Evolutionary conservation across 2,329 filamentous ascomycete genomes (phyloP).

Genomic region (Dactylellina cionopaga): DNA sequence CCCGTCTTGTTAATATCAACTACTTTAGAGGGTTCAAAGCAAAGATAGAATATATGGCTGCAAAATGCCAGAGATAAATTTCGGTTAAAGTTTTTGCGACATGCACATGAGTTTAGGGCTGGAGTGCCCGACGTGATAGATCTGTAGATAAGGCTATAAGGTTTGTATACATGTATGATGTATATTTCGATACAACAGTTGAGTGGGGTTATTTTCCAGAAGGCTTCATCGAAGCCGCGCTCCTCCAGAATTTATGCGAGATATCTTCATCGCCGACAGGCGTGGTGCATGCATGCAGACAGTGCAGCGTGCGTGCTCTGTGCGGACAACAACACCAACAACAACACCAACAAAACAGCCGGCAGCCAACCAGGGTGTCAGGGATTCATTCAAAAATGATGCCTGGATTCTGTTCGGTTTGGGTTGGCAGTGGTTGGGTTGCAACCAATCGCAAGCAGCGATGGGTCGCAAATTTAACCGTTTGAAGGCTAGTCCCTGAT

Average conservation of each 20-base stretch:
- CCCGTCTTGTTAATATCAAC: too few relatives aligned
- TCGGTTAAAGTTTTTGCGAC: too few relatives aligned
- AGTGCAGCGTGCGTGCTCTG: too few relatives aligned
- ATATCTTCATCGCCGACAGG: conserved; percentile 26
- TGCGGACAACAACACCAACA: background rate
- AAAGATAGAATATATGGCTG: too few relatives aligned
- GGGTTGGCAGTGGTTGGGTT: background rate
- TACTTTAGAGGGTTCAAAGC: too few relatives aligned
- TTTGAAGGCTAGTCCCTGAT: conserved; percentile 39
- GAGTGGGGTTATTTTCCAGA: conserved; percentile 19
- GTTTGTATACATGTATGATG: background rate
- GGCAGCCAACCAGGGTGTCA: too few relatives aligned
- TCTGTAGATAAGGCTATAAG: too few relatives aligned
- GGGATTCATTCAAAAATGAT: too few relatives aligned
- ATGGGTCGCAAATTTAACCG: conserved; percentile 39
- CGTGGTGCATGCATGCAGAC: conserved; percentile 39
- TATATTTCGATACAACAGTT: background rate
- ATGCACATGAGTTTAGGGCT: conserved; percentile 30
- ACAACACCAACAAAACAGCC: background rate
- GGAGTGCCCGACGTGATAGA: conserved; percentile 4
- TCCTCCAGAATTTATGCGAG: conserved; percentile 1
- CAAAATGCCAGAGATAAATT: too few relatives aligned
- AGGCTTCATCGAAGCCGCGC: conserved; percentile 22
- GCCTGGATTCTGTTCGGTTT: too few relatives aligned
- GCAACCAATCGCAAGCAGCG: conserved; percentile 18